Evolutionary conservation across 116 monocot genomes (phyloP).

Genomic region (Dioscorea cayenensis): DNA sequence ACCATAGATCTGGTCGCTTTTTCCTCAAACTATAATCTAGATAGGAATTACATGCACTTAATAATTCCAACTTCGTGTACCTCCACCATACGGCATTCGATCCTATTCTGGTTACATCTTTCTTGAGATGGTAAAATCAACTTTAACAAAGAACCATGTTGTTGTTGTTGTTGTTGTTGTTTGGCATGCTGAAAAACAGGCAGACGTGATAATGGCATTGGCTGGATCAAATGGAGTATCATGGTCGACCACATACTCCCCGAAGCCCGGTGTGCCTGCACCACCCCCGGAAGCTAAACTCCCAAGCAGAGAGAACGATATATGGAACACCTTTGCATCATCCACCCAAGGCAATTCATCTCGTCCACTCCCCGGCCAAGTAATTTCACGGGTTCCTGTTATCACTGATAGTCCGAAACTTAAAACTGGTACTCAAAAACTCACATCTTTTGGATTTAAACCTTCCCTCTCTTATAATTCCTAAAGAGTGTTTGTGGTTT

Average conservation of each 20-base stretch:
- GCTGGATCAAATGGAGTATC: slow-evolving; percentile 74
- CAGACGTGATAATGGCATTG: slow-evolving; percentile 74
- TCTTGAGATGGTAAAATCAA: background rate
- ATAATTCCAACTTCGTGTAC: too few relatives aligned
- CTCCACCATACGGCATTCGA: too few relatives aligned
- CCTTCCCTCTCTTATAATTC: too few relatives aligned
- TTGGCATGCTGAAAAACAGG: slow-evolving; percentile 26
- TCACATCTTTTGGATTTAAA: background rate
- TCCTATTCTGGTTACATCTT: background rate
- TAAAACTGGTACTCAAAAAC: background rate
- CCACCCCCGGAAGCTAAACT: slow-evolving; percentile 19
- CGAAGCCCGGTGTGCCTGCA: slow-evolving; percentile 11
- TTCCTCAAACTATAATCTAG: too few relatives aligned
- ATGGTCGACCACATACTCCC: slow-evolving; percentile 49
- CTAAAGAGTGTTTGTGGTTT: too few relatives aligned
- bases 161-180: background rate
- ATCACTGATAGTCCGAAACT: background rate
- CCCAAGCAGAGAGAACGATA: slow-evolving; percentile 12
- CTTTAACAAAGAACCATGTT: background rate
- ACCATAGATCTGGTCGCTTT: too few relatives aligned
- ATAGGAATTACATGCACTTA: too few relatives aligned
- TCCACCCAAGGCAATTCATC: background rate
- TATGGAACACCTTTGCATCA: slow-evolving; percentile 15
- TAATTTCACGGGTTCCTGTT: background rate
- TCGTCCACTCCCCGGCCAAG: background rate